Evolutionary conservation across 768 basidiomycete genomes (phyloP).

Genomic region (Trametes cubensis): DNA sequence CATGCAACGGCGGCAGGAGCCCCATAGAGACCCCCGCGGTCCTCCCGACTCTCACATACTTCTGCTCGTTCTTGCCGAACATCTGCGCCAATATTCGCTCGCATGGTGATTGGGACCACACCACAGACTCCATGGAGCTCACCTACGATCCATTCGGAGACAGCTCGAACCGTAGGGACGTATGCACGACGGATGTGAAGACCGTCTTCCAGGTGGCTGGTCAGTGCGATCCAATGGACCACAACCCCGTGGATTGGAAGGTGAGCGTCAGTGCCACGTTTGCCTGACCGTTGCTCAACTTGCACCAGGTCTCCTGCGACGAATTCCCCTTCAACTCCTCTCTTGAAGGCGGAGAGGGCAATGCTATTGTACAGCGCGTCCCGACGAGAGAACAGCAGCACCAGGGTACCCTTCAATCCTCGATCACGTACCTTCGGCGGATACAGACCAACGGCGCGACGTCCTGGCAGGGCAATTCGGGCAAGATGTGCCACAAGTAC

Average conservation of each 20-base stretch:
- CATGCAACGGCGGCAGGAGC: not conserved
- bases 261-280: not conserved
- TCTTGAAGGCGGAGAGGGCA: slow-evolving; percentile 6
- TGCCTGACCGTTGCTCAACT: no score
- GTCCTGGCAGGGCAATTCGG: not conserved
- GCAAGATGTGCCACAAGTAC: slow-evolving; percentile 10
- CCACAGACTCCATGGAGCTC: slow-evolving; percentile 5
- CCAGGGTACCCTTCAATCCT: slow-evolving; percentile 5
- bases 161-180: not conserved
- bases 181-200: not conserved
- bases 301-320: slow-evolving; percentile 12
- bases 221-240: slow-evolving; percentile 5
- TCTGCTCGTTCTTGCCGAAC: slow-evolving; percentile 6
- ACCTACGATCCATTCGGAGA: slow-evolving; percentile 8
- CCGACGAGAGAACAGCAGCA: slow-evolving; percentile 3
- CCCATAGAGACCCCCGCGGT: not conserved
- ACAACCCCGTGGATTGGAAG: slow-evolving; percentile 9
- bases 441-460: no score
- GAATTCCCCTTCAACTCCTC: slow-evolving; percentile 15
- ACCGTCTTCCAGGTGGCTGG: not conserved
- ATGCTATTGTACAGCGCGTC: not conserved
- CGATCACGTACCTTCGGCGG: slow-evolving; percentile 2
- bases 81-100: slow-evolving; percentile 12
- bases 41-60: slow-evolving; percentile 16
- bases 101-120: not conserved